Conservation (phyloP, 345 rosid genomes). For the Orychophragmus violaceus region DNA sequence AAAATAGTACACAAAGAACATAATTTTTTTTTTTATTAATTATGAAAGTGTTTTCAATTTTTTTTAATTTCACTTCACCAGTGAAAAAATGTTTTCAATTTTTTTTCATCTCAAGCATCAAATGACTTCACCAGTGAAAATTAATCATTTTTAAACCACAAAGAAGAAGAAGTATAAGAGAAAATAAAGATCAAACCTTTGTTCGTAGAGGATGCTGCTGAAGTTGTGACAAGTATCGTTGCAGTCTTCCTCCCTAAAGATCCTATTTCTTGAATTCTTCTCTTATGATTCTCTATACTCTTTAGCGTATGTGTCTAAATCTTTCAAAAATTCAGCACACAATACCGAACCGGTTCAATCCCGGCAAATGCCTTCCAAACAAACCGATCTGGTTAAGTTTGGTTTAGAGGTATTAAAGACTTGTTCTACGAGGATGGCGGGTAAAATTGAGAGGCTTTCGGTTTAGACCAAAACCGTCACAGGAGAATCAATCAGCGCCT, state of each 20-base stretch:
- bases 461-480: slow-evolving; percentile 33
- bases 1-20: too few species aligned
- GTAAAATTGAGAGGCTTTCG: slow-evolving; percentile 28
- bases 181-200: slow-evolving; percentile 39
- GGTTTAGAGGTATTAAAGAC: slow-evolving; percentile 3
- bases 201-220: slow-evolving; percentile 79
- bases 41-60: too few species aligned
- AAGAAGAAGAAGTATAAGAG: background rate
- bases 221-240: slow-evolving; percentile 66
- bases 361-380: background rate
- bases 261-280: slow-evolving; percentile 41
- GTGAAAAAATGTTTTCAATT: too few species aligned
- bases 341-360: slow-evolving; percentile 10
- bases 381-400: background rate
- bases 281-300: background rate
- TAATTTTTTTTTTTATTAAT: too few species aligned
- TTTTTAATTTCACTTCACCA: too few species aligned
- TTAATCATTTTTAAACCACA: background rate
- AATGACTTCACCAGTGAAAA: background rate
- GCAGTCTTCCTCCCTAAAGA: slow-evolving; percentile 78
- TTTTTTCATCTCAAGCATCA: too few species aligned
- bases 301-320: background rate
- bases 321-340: too few species aligned
- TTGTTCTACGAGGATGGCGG: slow-evolving; percentile 27
- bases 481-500: slow-evolving; percentile 24